A percentile compares a stretch with the other conserved stretches of the same genome.
phyloP scores from a whole-genome alignment of 1,139 yeast genomes.

The Diutina siamensis region DNA sequence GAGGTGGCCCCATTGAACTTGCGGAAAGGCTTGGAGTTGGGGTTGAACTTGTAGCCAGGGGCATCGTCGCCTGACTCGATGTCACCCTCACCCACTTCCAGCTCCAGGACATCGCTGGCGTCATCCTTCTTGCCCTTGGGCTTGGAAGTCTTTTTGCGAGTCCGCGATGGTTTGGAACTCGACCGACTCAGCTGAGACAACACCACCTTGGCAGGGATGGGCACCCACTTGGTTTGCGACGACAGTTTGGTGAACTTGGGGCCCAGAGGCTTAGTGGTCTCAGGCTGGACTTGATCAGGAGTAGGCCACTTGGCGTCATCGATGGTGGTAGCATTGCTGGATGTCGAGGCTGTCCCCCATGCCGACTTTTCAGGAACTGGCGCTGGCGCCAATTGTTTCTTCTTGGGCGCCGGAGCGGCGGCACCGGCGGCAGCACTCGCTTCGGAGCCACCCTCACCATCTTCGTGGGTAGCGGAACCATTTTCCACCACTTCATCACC shows the following conservation, averaged over 20 bases:
- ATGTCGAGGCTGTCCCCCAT: slow-evolving; percentile 40
- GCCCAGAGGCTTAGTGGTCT: slow-evolving; percentile 17
- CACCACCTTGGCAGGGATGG: slow-evolving; percentile 66
- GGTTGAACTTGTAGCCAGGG: background rate
- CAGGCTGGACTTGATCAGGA: slow-evolving; percentile 27
- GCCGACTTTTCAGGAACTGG: slow-evolving; percentile 64
- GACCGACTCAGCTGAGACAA: slow-evolving; percentile 17
- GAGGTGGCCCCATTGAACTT: background rate
- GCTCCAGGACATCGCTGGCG: background rate
- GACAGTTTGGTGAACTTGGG: slow-evolving; percentile 34
- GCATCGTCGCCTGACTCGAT: background rate
- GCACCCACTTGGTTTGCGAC: slow-evolving; percentile 70
- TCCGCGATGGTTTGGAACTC: background rate
- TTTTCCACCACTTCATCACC: background rate
- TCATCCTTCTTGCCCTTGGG: slow-evolving; percentile 5
- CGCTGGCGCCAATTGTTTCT: slow-evolving; percentile 53
- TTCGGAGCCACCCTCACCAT: background rate
- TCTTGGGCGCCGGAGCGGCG: slow-evolving; percentile 11
- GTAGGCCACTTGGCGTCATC: slow-evolving; percentile 53
- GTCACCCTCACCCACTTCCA: no score
- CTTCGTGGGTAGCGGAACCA: background rate
- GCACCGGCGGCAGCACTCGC: background rate
- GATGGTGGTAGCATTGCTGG: slow-evolving; percentile 18
- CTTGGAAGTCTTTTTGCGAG: slow-evolving; percentile 2
- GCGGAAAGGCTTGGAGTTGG: slow-evolving; percentile 2